Conservation (phyloP, 2,329 filamentous ascomycete species). For the Fusarium domesticum region DNA sequence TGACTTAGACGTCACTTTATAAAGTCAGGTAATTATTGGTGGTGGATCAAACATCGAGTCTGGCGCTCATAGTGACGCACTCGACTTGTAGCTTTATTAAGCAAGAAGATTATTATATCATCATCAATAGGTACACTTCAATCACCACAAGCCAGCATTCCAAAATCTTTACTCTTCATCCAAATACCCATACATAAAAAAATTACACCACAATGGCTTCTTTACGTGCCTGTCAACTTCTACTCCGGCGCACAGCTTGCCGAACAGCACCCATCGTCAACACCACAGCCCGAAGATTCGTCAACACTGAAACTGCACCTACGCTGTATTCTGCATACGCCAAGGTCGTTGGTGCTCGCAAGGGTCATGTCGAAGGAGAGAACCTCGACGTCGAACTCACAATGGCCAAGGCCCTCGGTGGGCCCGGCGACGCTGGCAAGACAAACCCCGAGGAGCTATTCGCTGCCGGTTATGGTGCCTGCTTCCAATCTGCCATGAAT, state of each 20-base stretch:
- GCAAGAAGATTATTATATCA: too few relatives aligned
- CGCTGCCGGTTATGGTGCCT: conserved; percentile 46
- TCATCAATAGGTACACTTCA: too few relatives aligned
- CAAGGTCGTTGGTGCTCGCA: conserved; percentile 38
- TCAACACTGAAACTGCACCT: conserved; percentile 40
- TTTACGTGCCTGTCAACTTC: not conserved
- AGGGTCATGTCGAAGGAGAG: conserved; percentile 29
- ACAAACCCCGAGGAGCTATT: conserved; percentile 49
- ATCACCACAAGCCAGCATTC: too few relatives aligned
- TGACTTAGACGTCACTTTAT: too few relatives aligned
- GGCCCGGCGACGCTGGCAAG: conserved; percentile 38
- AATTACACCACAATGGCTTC: not conserved
- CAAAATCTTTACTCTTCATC: too few relatives aligned
- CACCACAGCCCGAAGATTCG: conserved; percentile 1
- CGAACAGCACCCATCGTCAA: not conserved
- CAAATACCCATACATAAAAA: too few relatives aligned
- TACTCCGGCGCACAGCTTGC: not conserved
- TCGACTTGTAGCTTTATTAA: too few relatives aligned
- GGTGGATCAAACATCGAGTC: too few relatives aligned
- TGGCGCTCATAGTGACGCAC: too few relatives aligned
- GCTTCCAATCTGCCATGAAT: conserved; percentile 47
- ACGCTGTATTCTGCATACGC: conserved; percentile 38
- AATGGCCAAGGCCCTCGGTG: conserved; percentile 44
- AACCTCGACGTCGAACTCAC: conserved; percentile 35
- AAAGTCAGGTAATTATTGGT: too few relatives aligned